phyloP scores from a whole-genome alignment of 1,139 yeast species.

The Yamadazyma membranifaciens region DNA sequence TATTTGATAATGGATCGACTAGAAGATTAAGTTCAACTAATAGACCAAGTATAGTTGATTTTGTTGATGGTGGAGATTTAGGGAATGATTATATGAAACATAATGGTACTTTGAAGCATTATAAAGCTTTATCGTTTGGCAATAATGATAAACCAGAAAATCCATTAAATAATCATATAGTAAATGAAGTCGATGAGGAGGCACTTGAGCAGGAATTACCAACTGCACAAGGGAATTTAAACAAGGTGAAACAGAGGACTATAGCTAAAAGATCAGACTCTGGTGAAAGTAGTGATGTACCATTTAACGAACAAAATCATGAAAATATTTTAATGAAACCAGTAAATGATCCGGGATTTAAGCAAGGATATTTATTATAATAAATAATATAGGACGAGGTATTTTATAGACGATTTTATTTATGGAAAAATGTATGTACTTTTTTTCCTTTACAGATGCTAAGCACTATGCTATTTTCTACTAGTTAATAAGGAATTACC shows the following conservation, averaged over 20 bases:
- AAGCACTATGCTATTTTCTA: neutral
- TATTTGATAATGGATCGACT: constrained; percentile 19
- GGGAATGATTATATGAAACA: constrained; percentile 21
- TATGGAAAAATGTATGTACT: neutral
- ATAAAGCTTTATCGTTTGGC: neutral
- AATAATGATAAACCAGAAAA: neutral
- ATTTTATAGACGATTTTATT: neutral
- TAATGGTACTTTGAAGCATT: constrained; percentile 15
- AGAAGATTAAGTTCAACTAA: constrained; percentile 20
- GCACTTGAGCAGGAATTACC: constrained; percentile 3
- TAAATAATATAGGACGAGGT: constrained; percentile 2
- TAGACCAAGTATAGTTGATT: constrained; percentile 23
- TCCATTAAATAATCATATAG: constrained; percentile 20
- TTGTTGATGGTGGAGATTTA: constrained; percentile 28
- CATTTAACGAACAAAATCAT: constrained; percentile 14
- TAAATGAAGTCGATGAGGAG: constrained; percentile 21
- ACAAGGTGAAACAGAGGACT: constrained; percentile 1
- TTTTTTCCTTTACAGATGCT: neutral
- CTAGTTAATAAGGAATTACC: constrained; percentile 14
- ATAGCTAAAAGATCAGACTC: too few relatives aligned
- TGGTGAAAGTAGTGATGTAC: constrained; percentile 11
- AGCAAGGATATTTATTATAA: constrained; percentile 11
- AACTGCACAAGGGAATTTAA: neutral
- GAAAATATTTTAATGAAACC: neutral
- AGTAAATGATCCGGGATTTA: constrained; percentile 8